These are phyloP conservation scores for Fistulinella prunicolor DNA, from an alignment of 768 basidiomycete species.

Conservation along the genomic window DNA sequence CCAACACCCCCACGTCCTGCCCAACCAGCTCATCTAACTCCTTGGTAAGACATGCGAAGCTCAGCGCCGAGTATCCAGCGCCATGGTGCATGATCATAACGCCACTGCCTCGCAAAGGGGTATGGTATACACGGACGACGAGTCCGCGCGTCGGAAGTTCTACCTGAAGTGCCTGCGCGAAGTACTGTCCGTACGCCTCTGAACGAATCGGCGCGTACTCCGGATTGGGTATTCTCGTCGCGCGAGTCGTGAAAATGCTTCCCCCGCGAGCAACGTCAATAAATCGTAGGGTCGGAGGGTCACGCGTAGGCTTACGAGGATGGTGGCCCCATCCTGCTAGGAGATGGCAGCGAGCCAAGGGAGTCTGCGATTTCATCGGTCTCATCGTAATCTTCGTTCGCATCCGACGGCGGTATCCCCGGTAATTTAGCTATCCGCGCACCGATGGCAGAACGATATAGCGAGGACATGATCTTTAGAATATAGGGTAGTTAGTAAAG, in stretches of 20 bases:
- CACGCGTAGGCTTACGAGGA: constrained; percentile 48
- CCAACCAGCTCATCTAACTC: constrained; percentile 58
- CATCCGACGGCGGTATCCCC: constrained; percentile 40
- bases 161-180: constrained; percentile 77
- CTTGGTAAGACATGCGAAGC: constrained; percentile 89
- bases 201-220: constrained; percentile 79
- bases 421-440: constrained; percentile 78
- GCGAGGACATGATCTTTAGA: constrained; percentile 63
- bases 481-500: too few relatives aligned
- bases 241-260: constrained; percentile 28
- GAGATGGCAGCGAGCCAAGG: constrained; percentile 56
- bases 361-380: constrained; percentile 53
- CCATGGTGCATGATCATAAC: constrained; percentile 95
- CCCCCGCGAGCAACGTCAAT: neutral
- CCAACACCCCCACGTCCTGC: constrained; percentile 77
- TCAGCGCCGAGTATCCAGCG: constrained; percentile 87
- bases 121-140: constrained; percentile 81
- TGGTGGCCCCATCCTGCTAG: constrained; percentile 53
- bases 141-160: constrained; percentile 57
- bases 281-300: neutral
- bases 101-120: constrained; percentile 56
- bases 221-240: constrained; percentile 47
- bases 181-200: constrained; percentile 50
- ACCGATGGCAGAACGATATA: constrained; percentile 75
- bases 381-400: constrained; percentile 40